Conservation (phyloP, 75 land plant species). For the Pseudotsuga menziesii region DNA sequence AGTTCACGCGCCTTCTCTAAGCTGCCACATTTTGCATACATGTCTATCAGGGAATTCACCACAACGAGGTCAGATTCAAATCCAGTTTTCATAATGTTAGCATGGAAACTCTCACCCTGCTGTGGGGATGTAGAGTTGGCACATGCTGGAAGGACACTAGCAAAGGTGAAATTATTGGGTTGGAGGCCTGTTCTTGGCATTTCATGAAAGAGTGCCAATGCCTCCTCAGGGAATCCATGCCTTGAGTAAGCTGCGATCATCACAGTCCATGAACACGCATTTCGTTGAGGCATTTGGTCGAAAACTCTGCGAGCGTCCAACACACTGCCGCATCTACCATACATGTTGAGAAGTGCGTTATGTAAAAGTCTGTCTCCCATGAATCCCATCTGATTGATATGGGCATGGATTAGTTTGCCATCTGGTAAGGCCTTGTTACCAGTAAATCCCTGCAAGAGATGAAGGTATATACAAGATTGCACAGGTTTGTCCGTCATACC, state of each 20-base stretch:
- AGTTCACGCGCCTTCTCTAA: neutral
- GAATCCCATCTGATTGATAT: neutral
- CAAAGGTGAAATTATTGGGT: conserved; percentile 23
- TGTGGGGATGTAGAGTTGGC: conserved; percentile 18
- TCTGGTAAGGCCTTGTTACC: too few relatives aligned
- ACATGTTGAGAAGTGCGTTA: conserved; percentile 46
- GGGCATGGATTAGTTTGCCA: neutral
- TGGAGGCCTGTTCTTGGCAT: conserved; percentile 15
- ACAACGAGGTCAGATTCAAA: conserved; percentile 5
- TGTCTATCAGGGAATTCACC: neutral
- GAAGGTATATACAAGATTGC: too few relatives aligned
- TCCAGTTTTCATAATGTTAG: conserved; percentile 29
- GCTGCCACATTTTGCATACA: neutral
- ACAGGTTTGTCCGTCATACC: too few relatives aligned
- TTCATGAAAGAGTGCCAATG: conserved; percentile 13
- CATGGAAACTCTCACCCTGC: conserved; percentile 36
- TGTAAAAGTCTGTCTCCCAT: conserved; percentile 20
- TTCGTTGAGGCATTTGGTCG: conserved; percentile 42
- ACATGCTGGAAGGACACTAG: conserved; percentile 43
- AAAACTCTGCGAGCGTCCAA: conserved; percentile 39
- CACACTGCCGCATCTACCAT: conserved; percentile 37
- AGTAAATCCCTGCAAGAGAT: too few relatives aligned
- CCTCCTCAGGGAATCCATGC: conserved; percentile 29
- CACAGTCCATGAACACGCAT: conserved; percentile 52
- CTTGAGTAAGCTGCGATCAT: conserved; percentile 56